Conservation (phyloP, 2,329 filamentous ascomycete species). For the Alternaria burnsii region DNA sequence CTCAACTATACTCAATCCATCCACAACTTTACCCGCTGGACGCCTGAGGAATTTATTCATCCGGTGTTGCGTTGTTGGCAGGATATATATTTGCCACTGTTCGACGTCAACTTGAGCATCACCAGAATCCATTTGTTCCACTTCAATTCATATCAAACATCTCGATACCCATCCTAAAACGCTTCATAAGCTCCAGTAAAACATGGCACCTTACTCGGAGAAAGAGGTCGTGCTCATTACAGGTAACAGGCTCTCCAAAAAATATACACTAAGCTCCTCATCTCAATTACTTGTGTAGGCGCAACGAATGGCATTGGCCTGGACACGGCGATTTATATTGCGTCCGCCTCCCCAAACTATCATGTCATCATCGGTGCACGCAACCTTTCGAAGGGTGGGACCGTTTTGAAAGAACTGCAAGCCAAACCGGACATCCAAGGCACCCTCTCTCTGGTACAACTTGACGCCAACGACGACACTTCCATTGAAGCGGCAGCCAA, state of each 20-base stretch:
- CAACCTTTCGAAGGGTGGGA: conserved; percentile 42
- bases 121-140: background rate
- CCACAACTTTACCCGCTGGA: background rate
- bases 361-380: conserved; percentile 51
- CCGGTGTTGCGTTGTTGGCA: background rate
- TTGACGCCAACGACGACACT: conserved; percentile 48
- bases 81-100: background rate
- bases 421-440: conserved; percentile 36
- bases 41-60: background rate
- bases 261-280: background rate
- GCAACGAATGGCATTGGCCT: conserved; percentile 50
- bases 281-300: conserved; percentile 27
- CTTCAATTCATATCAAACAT: background rate
- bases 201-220: conserved; percentile 18
- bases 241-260: conserved; percentile 13
- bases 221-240: conserved; percentile 44
- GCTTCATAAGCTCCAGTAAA: background rate
- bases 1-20: background rate
- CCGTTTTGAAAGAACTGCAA: conserved; percentile 41
- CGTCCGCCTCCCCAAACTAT: conserved; percentile 36
- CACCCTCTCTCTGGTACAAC: conserved; percentile 42
- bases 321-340: conserved; percentile 43
- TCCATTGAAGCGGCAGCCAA: conserved; percentile 48
- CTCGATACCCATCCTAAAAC: background rate
- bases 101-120: background rate